These are phyloP conservation scores for Cladosporium sphaerospermum DNA, from an alignment of 2,329 filamentous ascomycete genomes.

Conservation along the genomic window DNA sequence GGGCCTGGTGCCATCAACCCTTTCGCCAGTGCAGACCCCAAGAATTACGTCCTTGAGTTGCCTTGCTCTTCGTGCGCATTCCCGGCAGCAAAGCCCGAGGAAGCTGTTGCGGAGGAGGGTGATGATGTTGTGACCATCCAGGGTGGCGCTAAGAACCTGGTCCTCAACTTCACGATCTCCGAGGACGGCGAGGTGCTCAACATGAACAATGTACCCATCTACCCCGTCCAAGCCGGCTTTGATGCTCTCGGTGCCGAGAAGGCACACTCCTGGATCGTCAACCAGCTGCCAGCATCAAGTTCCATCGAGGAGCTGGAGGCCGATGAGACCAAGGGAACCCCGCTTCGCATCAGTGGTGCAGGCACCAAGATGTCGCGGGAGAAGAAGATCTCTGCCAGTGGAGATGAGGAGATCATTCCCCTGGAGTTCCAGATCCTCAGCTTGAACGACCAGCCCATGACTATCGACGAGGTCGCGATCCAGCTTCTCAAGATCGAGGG, in stretches of 20 bases:
- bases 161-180: conserved; percentile 48
- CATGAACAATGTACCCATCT: conserved; percentile 57
- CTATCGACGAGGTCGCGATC: conserved; percentile 53
- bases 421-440: conserved; percentile 56
- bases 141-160: conserved; percentile 27
- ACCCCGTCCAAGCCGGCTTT: conserved; percentile 31
- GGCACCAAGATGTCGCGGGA: conserved; percentile 32
- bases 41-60: conserved; percentile 41
- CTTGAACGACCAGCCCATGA: conserved; percentile 46
- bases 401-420: conserved; percentile 47
- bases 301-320: conserved; percentile 9
- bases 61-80: conserved; percentile 52
- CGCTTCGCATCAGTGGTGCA: conserved; percentile 28
- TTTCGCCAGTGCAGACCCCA: conserved; percentile 33
- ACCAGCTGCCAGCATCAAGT: conserved; percentile 4
- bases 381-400: conserved; percentile 46
- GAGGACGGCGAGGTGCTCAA: conserved; percentile 44
- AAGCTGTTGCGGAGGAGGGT: conserved; percentile 18
- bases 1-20: conserved; percentile 5
- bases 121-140: conserved; percentile 26
- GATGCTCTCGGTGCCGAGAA: conserved; percentile 5
- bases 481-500: conserved; percentile 55
- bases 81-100: conserved; percentile 24
- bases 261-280: conserved; percentile 3
- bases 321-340: conserved; percentile 29